Percentiles rank a stretch among this genome's conserved stretches.
Evolutionary conservation across 164 flowering plant species (phyloP).

Genomic region (Magnolia kwangsiensis): DNA sequence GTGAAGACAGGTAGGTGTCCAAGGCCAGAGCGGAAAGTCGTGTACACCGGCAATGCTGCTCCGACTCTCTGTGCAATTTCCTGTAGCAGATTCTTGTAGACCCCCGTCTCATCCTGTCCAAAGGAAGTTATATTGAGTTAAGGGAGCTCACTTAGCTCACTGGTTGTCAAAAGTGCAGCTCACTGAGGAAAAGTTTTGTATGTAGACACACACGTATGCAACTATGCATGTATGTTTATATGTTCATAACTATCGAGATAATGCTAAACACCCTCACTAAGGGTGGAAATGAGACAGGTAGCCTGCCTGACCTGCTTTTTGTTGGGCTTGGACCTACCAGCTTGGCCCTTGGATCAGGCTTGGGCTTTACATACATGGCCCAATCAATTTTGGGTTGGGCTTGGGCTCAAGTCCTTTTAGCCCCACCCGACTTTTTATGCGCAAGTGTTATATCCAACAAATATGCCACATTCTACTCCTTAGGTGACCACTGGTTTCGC

Average conservation of each 20-base stretch:
- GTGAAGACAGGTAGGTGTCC: slow-evolving; percentile 93
- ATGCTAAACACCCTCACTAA: not conserved
- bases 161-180: not conserved
- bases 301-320: too few species aligned
- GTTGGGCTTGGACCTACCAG: too few species aligned
- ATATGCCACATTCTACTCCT: too few species aligned
- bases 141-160: not conserved
- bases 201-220: not conserved
- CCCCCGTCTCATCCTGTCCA: slow-evolving; percentile 94
- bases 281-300: not conserved
- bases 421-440: too few species aligned
- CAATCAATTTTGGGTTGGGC: too few species aligned
- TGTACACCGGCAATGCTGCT: slow-evolving; percentile 81
- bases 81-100: slow-evolving; percentile 92
- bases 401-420: too few species aligned
- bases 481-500: too few species aligned
- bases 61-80: slow-evolving; percentile 98
- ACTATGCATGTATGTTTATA: not conserved
- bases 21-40: slow-evolving; percentile 78
- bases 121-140: not conserved
- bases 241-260: not conserved
- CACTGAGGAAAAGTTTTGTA: not conserved
- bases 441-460: too few species aligned
- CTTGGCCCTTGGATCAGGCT: too few species aligned
- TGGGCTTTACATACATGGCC: too few species aligned